A percentile compares a stretch with the other conserved stretches of the same genome.
These are phyloP conservation scores for Argentina anserina DNA, from an alignment of 306 rosid species.

Conservation along the genomic window DNA sequence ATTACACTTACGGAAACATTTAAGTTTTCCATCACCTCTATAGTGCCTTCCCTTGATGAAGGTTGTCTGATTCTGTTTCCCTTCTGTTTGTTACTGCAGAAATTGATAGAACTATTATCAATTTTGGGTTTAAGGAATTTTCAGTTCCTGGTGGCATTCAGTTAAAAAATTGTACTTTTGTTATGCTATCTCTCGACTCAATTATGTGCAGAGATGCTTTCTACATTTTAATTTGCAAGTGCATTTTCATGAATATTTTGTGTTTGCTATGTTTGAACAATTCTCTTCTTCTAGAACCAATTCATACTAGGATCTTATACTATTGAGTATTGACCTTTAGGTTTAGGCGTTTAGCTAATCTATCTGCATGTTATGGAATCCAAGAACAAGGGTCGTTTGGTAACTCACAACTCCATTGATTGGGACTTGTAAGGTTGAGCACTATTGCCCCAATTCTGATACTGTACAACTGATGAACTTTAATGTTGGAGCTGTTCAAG, in stretches of 20 bases:
- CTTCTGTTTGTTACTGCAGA: slow-evolving; percentile 8
- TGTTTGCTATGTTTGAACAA: background rate
- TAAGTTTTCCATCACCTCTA: slow-evolving; percentile 1
- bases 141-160: background rate
- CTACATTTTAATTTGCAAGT: background rate
- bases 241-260: background rate
- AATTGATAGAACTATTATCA: slow-evolving; percentile 10
- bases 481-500: slow-evolving; percentile 7
- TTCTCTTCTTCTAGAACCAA: slow-evolving; percentile 1
- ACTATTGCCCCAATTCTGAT: slow-evolving; percentile 12
- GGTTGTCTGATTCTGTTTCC: slow-evolving; percentile 1
- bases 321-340: background rate
- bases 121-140: slow-evolving; percentile 3
- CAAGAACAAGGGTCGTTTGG: slow-evolving; percentile 24
- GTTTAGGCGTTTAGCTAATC: background rate
- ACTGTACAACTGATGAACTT: background rate
- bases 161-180: background rate
- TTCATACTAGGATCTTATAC: background rate
- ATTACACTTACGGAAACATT: slow-evolving; percentile 15
- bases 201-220: background rate
- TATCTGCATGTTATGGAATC: background rate
- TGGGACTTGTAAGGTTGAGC: slow-evolving; percentile 20
- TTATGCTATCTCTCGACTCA: background rate
- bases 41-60: slow-evolving; percentile 18
- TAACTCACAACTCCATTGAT: slow-evolving; percentile 20